Base-by-base conservation (phyloP, 306 rosid genomes). In the Senna siamea region DNA sequence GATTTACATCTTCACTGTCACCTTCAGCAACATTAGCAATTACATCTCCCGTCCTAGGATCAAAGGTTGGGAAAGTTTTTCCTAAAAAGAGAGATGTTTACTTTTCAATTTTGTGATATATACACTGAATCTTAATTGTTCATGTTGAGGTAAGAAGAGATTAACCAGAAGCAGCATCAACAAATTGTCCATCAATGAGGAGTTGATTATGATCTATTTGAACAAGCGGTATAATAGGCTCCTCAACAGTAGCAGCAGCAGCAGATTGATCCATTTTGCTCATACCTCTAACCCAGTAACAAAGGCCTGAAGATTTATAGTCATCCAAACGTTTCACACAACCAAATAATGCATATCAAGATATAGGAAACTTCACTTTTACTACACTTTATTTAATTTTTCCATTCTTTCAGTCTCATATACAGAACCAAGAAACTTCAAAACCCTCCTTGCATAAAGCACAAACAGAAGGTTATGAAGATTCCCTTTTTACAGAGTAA, bases 21-120 rank as follows among this genome's bases (percentile, higher is more conserved):
- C 86, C 97, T 80, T 89, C 95, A 61, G 97, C 84, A 51, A 89
- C 88, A 26, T 82, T 46, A 22, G 93, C 85, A 56, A 91, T 91
- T 62, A 54, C 46, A 6, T 89, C 85, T 51, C 97, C 97, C 14
- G 92, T 79, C 67, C 92, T 82, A 22, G 97, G 94, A 75, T 91
- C 97, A 7, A 74, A 68, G 11, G 94, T 87, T 46, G 92, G 85
- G 82, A 91, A 85, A 10, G 89, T 82, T 87, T 85, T 91, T 65
- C 88, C 97, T 91, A 78, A 69, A 76, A 66, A 70, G 50, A 41
- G 22, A 14, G 17, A 69, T 37, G 9, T 41, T 6, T 53, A 53
- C 17, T 50, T 7, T 23, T 10, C 35, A 19, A 62, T 10, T 40
- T 28, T 32, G 60, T 13, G 19, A 51, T 46, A 44, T 28, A 37